Evolutionary conservation across 805 yeast genomes (phyloP), one percentile per base, ranked within the genome.

Genomic region (Candida berthetii): DNA sequence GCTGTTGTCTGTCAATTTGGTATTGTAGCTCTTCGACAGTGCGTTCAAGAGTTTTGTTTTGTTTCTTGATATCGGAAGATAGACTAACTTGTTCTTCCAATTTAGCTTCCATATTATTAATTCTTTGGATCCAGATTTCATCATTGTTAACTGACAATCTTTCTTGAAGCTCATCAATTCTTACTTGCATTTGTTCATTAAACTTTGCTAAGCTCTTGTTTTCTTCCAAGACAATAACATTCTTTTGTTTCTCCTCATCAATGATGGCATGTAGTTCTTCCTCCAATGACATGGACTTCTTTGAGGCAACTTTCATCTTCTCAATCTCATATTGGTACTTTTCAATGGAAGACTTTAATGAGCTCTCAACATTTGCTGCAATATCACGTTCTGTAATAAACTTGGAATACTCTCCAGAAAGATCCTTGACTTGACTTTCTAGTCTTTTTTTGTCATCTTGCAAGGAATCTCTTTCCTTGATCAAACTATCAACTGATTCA

Each of bases 391-490:
- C 61, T 35, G 56, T 52, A 16, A 46, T 48, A 38, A 69, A 65
- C 31, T 57, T 62, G 35, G 69, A 62, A 49, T 68, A 62, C 47
- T 71, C 71, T 34, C 54, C 50, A 15, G 69, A 57, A 20, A 72
- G 55, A 10, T 66, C 72, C 32, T 64, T 56, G 15, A 76, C 61
- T 40, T 72, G 66, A 25, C 43, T 47, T 52, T 79, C 82, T 37
- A 75, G 57, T 16, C 60, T 54, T 48, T 70, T 54, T 63, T 74
- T 73, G 13, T 79, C 74, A 24, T 64, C 66, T 41, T 78, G 61
- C 40, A 87, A 61, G 29, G 69, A 69, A 51, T 81, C 83, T 47
- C 89, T 74, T 51, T 86, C 93, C 5, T 54, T 62, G 2, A 78
- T 62, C 28, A 88, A 64, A 38, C 81, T 82, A 32, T 73, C 79